Evolutionary conservation across 2,329 filamentous ascomycete species (phyloP).

Genomic region (Neofusicoccum laricinum): DNA sequence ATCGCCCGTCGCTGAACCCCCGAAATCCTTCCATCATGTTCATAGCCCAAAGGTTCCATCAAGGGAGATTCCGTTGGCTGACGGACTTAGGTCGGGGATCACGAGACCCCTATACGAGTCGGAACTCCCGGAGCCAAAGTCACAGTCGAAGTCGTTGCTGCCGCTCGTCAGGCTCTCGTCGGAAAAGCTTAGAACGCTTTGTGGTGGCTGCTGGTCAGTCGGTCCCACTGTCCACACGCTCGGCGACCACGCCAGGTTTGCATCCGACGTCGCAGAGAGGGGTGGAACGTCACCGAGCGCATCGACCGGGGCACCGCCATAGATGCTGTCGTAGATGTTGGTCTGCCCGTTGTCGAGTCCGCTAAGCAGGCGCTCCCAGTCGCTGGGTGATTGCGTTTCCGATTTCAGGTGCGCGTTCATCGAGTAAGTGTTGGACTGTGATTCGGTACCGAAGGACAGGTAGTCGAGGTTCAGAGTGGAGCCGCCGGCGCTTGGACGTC

Average conservation of each 20-base stretch:
- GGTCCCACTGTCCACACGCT: slow-evolving; percentile 34
- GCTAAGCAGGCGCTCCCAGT: slow-evolving; percentile 80
- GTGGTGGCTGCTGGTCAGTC: slow-evolving; percentile 35
- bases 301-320: slow-evolving; percentile 59
- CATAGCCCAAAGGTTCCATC: slow-evolving; percentile 5
- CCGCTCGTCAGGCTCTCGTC: slow-evolving; percentile 59
- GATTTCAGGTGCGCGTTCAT: slow-evolving; percentile 29
- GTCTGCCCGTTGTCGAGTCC: slow-evolving; percentile 75
- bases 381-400: slow-evolving; percentile 57
- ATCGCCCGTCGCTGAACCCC: neutral
- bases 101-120: slow-evolving; percentile 16
- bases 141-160: slow-evolving; percentile 41
- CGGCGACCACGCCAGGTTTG: slow-evolving; percentile 34
- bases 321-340: slow-evolving; percentile 83
- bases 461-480: slow-evolving; percentile 46
- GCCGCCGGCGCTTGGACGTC: slow-evolving; percentile 29
- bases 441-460: slow-evolving; percentile 45
- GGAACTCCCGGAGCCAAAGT: slow-evolving; percentile 27
- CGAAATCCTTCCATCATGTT: neutral
- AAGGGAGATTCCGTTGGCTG: neutral
- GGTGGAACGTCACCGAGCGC: slow-evolving; percentile 34
- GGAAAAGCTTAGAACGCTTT: slow-evolving; percentile 58
- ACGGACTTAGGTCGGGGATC: slow-evolving; percentile 16
- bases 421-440: slow-evolving; percentile 25
- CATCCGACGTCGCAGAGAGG: slow-evolving; percentile 28